Evolutionary conservation across 768 basidiomycete genomes (phyloP).

Genomic region (Pleurotus eryngii): DNA sequence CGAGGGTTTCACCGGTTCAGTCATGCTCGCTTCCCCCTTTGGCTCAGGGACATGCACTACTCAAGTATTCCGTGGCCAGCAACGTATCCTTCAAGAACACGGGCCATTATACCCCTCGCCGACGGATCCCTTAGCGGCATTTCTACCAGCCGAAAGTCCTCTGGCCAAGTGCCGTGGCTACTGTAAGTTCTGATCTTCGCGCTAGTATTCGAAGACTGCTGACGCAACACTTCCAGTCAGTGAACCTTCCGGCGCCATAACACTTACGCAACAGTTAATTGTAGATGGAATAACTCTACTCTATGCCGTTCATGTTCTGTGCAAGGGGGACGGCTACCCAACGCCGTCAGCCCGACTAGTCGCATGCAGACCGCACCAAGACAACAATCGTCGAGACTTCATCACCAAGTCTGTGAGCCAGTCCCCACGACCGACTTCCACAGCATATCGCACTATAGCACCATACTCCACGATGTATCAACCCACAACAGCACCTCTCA

Average conservation of each 20-base stretch:
- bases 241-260: slow-evolving; percentile 44
- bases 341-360: slow-evolving; percentile 62
- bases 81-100: slow-evolving; percentile 50
- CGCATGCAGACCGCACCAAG: slow-evolving; percentile 39
- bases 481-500: background rate
- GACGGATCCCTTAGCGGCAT: slow-evolving; percentile 38
- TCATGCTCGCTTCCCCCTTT: slow-evolving; percentile 56
- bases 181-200: background rate
- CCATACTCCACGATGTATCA: slow-evolving; percentile 11
- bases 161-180: slow-evolving; percentile 61
- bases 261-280: slow-evolving; percentile 67
- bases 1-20: slow-evolving; percentile 59
- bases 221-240: slow-evolving; percentile 17
- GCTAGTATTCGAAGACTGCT: background rate
- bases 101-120: slow-evolving; percentile 45
- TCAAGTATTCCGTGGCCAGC: slow-evolving; percentile 49
- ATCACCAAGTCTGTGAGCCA: background rate
- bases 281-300: slow-evolving; percentile 63
- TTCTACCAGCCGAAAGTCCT: slow-evolving; percentile 61
- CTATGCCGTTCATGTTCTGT: slow-evolving; percentile 65
- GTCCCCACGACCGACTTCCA: background rate
- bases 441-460: background rate
- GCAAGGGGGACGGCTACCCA: slow-evolving; percentile 46
- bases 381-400: background rate
- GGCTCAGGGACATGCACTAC: slow-evolving; percentile 62